A percentile compares a stretch with the other conserved stretches of the same genome.
Conservation (phyloP, 2,329 filamentous ascomycete genomes). For the Colletotrichum kahawae region DNA sequence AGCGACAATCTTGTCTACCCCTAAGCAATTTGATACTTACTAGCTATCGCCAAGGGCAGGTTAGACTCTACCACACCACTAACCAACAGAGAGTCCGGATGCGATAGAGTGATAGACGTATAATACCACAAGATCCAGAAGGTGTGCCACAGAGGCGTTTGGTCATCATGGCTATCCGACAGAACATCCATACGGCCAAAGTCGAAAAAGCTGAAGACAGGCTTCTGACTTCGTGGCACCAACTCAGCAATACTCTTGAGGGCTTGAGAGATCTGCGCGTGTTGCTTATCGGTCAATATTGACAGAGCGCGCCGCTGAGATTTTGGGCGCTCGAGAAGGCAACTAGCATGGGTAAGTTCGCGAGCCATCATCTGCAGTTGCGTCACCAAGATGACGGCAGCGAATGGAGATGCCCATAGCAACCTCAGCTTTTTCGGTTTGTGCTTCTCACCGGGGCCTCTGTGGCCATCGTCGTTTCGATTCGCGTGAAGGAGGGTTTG, state of each 20-base stretch:
- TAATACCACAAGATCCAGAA: conserved; percentile 12
- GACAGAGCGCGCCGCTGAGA: neutral
- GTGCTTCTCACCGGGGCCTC: neutral
- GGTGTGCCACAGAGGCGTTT: conserved; percentile 7
- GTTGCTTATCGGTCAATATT: conserved; percentile 4
- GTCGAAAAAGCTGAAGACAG: neutral
- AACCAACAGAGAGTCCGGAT: neutral
- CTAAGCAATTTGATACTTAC: neutral
- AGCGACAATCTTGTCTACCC: neutral
- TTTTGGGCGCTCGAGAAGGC: neutral
- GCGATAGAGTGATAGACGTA: conserved; percentile 1
- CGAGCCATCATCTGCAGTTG: conserved; percentile 10
- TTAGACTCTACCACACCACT: conserved; percentile 9
- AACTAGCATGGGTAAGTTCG: conserved; percentile 3
- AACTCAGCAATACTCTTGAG: neutral
- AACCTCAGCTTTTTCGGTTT: neutral
- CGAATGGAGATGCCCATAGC: conserved; percentile 1
- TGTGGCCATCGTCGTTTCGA: neutral
- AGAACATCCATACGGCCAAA: conserved; percentile 6
- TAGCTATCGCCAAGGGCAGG: neutral
- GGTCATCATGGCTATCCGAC: neutral
- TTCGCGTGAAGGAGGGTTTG: neutral
- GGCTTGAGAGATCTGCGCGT: neutral
- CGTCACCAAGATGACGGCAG: conserved; percentile 6
- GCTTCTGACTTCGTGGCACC: neutral